Percentiles rank a stretch among this genome's conserved stretches.
phyloP scores from a whole-genome alignment of 129 eudicot species.

The Rutidosis leptorrhynchoides region DNA sequence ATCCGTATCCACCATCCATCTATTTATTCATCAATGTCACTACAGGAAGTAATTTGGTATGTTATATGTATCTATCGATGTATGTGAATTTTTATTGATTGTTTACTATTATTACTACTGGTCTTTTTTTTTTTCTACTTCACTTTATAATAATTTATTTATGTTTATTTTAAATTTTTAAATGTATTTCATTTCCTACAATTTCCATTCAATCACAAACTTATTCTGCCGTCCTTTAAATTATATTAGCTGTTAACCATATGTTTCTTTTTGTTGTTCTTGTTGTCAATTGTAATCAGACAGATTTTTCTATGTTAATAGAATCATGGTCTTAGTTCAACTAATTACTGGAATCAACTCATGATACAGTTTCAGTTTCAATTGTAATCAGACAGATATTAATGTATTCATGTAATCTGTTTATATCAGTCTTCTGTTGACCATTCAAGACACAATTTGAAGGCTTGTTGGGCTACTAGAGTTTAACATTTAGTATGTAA shows the following conservation, averaged over 20 bases:
- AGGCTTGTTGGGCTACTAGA: constrained; percentile 8
- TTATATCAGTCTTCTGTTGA: constrained; percentile 29
- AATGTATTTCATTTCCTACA: not conserved
- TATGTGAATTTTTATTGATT: not conserved
- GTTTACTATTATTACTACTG: not conserved
- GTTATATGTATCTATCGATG: too few species aligned
- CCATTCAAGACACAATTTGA: constrained; percentile 6
- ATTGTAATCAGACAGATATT: too few species aligned
- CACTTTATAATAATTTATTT: not conserved
- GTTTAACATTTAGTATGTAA: constrained; percentile 10
- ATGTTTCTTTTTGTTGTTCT: not conserved
- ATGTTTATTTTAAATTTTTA: not conserved
- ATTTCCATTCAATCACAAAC: constrained; percentile 1
- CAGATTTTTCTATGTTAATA: too few species aligned
- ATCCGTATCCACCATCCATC: too few species aligned
- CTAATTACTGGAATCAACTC: too few species aligned
- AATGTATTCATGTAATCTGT: not conserved
- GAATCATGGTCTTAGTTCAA: not conserved
- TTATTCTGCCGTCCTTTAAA: not conserved
- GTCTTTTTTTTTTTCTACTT: not conserved
- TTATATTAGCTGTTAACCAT: not conserved
- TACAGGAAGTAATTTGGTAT: constrained; percentile 18
- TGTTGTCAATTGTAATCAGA: too few species aligned
- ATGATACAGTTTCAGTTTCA: too few species aligned
- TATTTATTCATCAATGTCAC: too few species aligned